These are phyloP conservation scores for Yamadazyma pseudoaaseri DNA, from an alignment of 1,139 yeast genomes.

Conservation along the genomic window DNA sequence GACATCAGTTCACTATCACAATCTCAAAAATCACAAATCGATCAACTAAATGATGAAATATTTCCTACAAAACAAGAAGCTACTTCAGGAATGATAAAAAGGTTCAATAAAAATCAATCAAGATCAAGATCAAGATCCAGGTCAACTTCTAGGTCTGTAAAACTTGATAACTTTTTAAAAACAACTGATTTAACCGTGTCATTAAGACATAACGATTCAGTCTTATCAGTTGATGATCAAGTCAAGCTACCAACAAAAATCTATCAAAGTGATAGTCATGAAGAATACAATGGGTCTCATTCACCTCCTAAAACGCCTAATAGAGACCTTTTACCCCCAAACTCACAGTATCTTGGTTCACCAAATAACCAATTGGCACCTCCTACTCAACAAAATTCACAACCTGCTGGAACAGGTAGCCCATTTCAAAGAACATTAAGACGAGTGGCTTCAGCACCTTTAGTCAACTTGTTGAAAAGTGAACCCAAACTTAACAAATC, in stretches of 20 bases:
- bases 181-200: slow-evolving; percentile 29
- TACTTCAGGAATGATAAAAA: slow-evolving; percentile 10
- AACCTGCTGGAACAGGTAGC: slow-evolving; percentile 14
- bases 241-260: slow-evolving; percentile 17
- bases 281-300: background rate
- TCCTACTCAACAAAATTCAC: slow-evolving; percentile 12
- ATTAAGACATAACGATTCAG: slow-evolving; percentile 46
- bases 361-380: slow-evolving; percentile 6
- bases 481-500: slow-evolving; percentile 19
- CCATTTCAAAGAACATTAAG: slow-evolving; percentile 57
- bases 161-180: slow-evolving; percentile 2
- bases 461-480: slow-evolving; percentile 34
- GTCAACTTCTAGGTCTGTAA: slow-evolving; percentile 3
- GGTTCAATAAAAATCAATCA: slow-evolving; percentile 8
- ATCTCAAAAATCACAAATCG: background rate
- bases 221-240: slow-evolving; percentile 28
- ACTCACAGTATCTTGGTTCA: slow-evolving; percentile 1
- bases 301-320: slow-evolving; percentile 21
- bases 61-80: slow-evolving; percentile 8
- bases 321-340: slow-evolving; percentile 2
- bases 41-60: background rate
- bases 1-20: background rate
- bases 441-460: slow-evolving; percentile 82
- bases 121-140: slow-evolving; percentile 6
- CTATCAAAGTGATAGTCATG: slow-evolving; percentile 4